phyloP scores from a whole-genome alignment of 2,329 filamentous ascomycete species.

The Xylariaceae sp. region DNA sequence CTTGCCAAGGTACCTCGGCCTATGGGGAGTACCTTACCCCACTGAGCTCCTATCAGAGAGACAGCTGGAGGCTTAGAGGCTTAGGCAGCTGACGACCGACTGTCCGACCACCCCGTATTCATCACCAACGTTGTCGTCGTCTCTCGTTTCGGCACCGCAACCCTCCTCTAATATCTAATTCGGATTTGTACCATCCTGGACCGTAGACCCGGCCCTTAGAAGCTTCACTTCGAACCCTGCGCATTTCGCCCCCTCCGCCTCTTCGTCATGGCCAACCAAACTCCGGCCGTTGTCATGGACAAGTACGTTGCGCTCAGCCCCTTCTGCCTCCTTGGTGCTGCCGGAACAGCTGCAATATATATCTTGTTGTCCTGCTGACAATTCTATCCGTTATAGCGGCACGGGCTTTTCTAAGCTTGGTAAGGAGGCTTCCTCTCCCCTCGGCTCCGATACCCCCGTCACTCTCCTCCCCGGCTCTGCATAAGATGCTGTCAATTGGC shows the following conservation, averaged over 20 bases:
- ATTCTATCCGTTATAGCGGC: constrained; percentile 59
- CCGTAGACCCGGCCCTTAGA: background rate
- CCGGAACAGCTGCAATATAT: constrained; percentile 8
- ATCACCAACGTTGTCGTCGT: constrained; percentile 10
- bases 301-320: constrained; percentile 64
- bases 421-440: constrained; percentile 41
- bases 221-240: background rate
- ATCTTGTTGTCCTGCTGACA: constrained; percentile 36
- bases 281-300: constrained; percentile 99
- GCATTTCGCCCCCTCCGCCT: constrained; percentile 19
- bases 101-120: background rate
- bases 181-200: background rate
- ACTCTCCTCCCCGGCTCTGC: background rate
- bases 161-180: background rate
- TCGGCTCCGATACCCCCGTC: background rate
- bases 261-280: constrained; percentile 85
- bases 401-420: constrained; percentile 99
- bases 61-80: background rate
- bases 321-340: constrained; percentile 31
- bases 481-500: background rate
- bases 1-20: background rate
- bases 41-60: background rate
- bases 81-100: background rate
- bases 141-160: background rate
- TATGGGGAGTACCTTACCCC: background rate